These are phyloP conservation scores for Hordeum vulgare DNA, from an alignment of 176 grass and related monocot genomes.

Conservation along the genomic window MorexV3_pseudomolecules_assembly NC_058518.1:420260949-420261448, in stretches of 20 bases:
- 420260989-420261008: neutral
- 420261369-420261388: neutral
- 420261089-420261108: neutral
- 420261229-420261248: neutral
- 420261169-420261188: neutral
- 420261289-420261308: neutral
- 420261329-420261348: constrained; percentile 4
- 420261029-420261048: neutral
- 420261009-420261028: neutral
- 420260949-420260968: neutral
- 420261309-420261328: constrained; percentile 25
- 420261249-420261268: neutral
- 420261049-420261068: constrained; percentile 16
- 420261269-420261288: neutral
- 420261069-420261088: constrained; percentile 17
- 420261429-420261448: constrained; percentile 25
- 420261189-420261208: neutral
- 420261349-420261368: neutral
- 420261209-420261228: neutral
- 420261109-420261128: neutral
- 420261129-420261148: neutral
- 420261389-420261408: neutral
- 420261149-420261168: neutral
- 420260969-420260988: neutral
- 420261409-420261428: constrained; percentile 2